These are phyloP conservation scores for Balansia obtecta DNA, from an alignment of 2,329 filamentous ascomycete genomes.

Conservation along the genomic window DNA sequence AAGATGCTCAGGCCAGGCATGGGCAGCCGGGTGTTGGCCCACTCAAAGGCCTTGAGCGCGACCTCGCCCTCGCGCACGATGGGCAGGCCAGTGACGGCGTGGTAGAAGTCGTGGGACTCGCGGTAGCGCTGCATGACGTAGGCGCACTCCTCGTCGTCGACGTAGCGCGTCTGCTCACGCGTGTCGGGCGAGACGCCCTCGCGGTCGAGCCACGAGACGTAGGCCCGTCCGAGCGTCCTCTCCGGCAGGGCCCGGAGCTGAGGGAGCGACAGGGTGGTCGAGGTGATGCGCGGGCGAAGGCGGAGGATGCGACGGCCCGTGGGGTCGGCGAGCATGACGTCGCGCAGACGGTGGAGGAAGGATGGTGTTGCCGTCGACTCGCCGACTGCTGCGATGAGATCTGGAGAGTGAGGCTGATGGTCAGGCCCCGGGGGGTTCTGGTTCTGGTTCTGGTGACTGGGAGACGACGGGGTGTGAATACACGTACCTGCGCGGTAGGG, in stretches of 20 bases:
- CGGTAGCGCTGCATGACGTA: constrained; percentile 98
- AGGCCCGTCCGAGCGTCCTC: constrained; percentile 68
- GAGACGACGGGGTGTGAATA: no score
- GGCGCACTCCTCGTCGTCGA: constrained; percentile 89
- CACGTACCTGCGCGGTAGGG: constrained; percentile 67
- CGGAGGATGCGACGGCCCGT: constrained; percentile 86
- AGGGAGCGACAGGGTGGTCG: constrained; percentile 52
- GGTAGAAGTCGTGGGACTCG: constrained; percentile 96
- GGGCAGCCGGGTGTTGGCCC: constrained; percentile 82
- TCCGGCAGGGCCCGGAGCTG: constrained; percentile 59
- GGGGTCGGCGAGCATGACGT: constrained; percentile 75
- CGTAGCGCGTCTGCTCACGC: constrained; percentile 68
- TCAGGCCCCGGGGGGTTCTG: not conserved
- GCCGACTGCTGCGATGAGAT: constrained; percentile 88
- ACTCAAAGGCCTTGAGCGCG: constrained; percentile 96
- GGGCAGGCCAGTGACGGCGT: constrained; percentile 83
- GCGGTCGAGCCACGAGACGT: constrained; percentile 82
- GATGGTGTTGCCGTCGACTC: constrained; percentile 91
- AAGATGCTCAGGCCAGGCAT: constrained; percentile 87
- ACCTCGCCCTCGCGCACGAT: constrained; percentile 92
- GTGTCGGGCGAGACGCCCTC: constrained; percentile 93
- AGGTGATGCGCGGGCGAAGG: constrained; percentile 79
- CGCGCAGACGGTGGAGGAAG: constrained; percentile 84
- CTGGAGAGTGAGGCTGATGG: constrained; percentile 38
- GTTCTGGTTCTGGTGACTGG: not conserved